phyloP scores from a whole-genome alignment of 768 basidiomycete genomes.

The Collybiopsis confluens region DNA sequence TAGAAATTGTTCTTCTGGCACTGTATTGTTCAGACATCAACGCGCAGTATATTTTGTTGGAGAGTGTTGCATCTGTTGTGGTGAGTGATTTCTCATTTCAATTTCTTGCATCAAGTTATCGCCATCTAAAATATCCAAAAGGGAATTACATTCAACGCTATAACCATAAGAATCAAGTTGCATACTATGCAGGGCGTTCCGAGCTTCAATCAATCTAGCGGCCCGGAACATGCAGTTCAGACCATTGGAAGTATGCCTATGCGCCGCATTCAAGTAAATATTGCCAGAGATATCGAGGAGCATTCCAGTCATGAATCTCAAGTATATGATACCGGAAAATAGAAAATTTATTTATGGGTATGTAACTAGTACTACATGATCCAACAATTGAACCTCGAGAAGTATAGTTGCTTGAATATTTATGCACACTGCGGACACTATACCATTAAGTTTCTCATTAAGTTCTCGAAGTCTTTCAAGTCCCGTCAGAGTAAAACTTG shows the following conservation, averaged over 20 bases:
- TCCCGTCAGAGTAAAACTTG: no score
- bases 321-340: no score
- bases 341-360: no score
- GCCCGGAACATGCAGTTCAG: background rate
- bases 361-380: no score
- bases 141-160: slow-evolving; percentile 13
- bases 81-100: background rate
- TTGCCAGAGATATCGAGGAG: background rate
- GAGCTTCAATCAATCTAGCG: background rate
- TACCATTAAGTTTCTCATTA: no score
- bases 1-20: slow-evolving; percentile 15
- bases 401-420: no score
- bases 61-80: slow-evolving; percentile 13
- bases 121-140: background rate
- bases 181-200: background rate
- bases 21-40: slow-evolving; percentile 14
- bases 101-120: background rate
- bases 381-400: no score
- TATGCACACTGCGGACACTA: no score
- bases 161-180: slow-evolving; percentile 11
- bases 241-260: slow-evolving; percentile 8
- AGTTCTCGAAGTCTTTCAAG: no score
- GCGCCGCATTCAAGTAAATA: slow-evolving; percentile 8
- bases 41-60: slow-evolving; percentile 16
- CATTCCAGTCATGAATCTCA: no score